A percentile compares a stretch with the other conserved stretches of the same genome.
phyloP scores from a whole-genome alignment of 148 eudicot genomes.

The Camellia lanceoleosa region DNA sequence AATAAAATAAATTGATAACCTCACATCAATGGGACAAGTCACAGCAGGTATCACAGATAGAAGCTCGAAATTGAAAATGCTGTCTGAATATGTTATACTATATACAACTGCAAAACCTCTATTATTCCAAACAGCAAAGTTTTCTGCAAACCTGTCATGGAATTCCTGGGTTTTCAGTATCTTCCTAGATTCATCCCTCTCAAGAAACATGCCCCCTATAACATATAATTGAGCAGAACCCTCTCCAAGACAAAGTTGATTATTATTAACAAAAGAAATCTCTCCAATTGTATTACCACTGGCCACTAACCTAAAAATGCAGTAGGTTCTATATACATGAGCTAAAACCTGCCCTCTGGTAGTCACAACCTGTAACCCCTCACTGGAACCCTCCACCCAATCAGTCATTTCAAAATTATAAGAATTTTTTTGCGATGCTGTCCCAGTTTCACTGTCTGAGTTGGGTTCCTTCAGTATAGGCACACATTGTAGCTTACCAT shows the following conservation, averaged over 20 bases:
- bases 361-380: slow-evolving; percentile 52
- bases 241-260: slow-evolving; percentile 33
- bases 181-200: slow-evolving; percentile 27
- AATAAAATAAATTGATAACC: slow-evolving; percentile 43
- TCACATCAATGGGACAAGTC: slow-evolving; percentile 36
- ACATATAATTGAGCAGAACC: slow-evolving; percentile 37
- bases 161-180: slow-evolving; percentile 25
- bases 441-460: slow-evolving; percentile 37
- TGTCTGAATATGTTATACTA: slow-evolving; percentile 48
- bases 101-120: slow-evolving; percentile 61
- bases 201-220: slow-evolving; percentile 65
- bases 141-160: slow-evolving; percentile 27
- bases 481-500: slow-evolving; percentile 60
- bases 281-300: slow-evolving; percentile 53
- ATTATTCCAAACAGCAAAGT: slow-evolving; percentile 69
- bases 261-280: slow-evolving; percentile 47
- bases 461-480: slow-evolving; percentile 52
- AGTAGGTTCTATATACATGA: slow-evolving; percentile 56
- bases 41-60: slow-evolving; percentile 54
- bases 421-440: slow-evolving; percentile 30
- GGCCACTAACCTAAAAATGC: slow-evolving; percentile 51
- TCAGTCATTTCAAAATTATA: slow-evolving; percentile 29
- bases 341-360: slow-evolving; percentile 54
- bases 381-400: slow-evolving; percentile 31
- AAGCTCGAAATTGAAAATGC: slow-evolving; percentile 44